Evolutionary conservation across 495 filamentous ascomycete genomes (phyloP).

Genomic region (Podospora anserina): DNA sequence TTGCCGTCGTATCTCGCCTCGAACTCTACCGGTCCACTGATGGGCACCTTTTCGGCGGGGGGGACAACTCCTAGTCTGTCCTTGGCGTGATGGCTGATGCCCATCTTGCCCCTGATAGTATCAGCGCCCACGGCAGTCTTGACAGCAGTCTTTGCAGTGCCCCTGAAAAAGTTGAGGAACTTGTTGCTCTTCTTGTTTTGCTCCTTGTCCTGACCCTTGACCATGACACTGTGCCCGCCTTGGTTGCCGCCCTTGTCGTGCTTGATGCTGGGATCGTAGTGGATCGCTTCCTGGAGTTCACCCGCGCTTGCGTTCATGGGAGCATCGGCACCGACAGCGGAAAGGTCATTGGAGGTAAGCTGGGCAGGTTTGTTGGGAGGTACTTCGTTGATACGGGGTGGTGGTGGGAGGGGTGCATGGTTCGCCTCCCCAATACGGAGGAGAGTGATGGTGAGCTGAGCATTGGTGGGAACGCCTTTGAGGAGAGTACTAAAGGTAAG

Average conservation of each 20-base stretch:
- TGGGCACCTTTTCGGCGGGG: slow-evolving; percentile 37
- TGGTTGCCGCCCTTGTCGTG: slow-evolving; percentile 30
- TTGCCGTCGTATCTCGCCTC: slow-evolving; percentile 66
- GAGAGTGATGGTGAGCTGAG: slow-evolving; percentile 79
- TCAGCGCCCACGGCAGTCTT: slow-evolving; percentile 68
- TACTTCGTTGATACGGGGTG: slow-evolving; percentile 55
- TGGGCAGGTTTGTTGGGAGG: slow-evolving; percentile 52
- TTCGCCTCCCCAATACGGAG: slow-evolving; percentile 84
- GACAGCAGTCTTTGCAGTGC: slow-evolving; percentile 63
- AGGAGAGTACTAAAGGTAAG: slow-evolving; percentile 60
- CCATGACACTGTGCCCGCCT: slow-evolving; percentile 48
- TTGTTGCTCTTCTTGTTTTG: slow-evolving; percentile 47
- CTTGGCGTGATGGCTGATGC: slow-evolving; percentile 59
- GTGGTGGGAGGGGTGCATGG: slow-evolving; percentile 76
- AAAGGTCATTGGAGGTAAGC: slow-evolving; percentile 47
- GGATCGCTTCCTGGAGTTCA: slow-evolving; percentile 45
- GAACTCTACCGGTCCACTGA: slow-evolving; percentile 71
- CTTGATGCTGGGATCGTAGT: slow-evolving; percentile 34
- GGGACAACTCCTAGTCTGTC: slow-evolving; percentile 70
- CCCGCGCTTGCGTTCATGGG: slow-evolving; percentile 41
- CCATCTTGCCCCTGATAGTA: slow-evolving; percentile 61
- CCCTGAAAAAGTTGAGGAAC: slow-evolving; percentile 65
- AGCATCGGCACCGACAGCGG: slow-evolving; percentile 36
- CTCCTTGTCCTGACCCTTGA: slow-evolving; percentile 33
- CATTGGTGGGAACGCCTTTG: slow-evolving; percentile 83